phyloP scores from a whole-genome alignment of 2,329 filamentous ascomycete genomes.

The Tolypocladium pustulatum region DNA sequence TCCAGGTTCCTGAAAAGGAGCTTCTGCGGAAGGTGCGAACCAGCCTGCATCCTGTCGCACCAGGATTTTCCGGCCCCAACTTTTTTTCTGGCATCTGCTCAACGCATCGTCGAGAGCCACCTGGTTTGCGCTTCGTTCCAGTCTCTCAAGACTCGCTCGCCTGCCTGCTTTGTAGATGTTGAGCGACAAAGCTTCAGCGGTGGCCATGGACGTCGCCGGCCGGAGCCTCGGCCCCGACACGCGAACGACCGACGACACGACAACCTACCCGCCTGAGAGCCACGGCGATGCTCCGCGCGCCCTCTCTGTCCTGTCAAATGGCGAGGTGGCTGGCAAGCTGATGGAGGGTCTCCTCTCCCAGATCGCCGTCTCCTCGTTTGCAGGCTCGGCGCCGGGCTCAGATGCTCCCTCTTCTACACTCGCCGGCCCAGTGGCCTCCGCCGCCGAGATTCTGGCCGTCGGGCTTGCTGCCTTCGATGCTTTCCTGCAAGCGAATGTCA shows the following conservation, averaged over 20 bases:
- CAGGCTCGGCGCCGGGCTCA: neutral
- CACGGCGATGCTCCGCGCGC: constrained; percentile 4
- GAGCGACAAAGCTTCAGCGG: neutral
- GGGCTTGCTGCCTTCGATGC: constrained; percentile 46
- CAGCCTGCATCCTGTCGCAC: neutral
- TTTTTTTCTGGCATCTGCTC: neutral
- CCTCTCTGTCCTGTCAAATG: constrained; percentile 5
- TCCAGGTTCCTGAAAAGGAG: neutral
- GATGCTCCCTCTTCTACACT: constrained; percentile 1
- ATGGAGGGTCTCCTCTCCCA: constrained; percentile 3
- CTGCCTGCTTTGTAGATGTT: neutral
- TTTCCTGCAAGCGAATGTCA: constrained; percentile 81
- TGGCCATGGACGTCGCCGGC: neutral
- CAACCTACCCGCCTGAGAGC: neutral
- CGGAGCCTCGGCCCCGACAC: neutral
- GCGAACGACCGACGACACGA: neutral
- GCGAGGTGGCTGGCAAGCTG: constrained; percentile 3
- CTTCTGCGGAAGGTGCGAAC: neutral
- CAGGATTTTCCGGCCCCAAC: neutral
- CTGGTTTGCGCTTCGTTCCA: neutral
- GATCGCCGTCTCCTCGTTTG: neutral
- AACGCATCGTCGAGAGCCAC: neutral
- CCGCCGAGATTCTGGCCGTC: constrained; percentile 13
- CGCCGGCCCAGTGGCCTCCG: neutral
- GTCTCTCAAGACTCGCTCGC: neutral